Conservation (phyloP, 495 filamentous ascomycete genomes). For the Talaromyces ruber region DNA sequence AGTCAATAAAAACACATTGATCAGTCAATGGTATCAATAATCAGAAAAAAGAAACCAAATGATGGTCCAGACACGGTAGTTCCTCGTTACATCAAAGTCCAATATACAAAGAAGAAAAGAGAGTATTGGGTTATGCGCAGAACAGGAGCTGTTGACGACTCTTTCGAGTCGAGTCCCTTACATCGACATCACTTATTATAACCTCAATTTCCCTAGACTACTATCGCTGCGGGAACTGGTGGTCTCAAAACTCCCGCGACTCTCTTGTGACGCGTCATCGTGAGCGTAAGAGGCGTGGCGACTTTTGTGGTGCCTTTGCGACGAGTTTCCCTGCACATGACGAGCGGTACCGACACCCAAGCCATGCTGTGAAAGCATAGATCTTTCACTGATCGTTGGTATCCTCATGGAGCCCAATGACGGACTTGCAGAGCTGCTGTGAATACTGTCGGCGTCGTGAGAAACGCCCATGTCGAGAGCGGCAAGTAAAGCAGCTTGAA, state of each 20-base stretch:
- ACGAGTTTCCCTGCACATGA: background rate
- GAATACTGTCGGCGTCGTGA: background rate
- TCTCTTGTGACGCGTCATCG: background rate
- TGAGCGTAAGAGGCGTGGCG: background rate
- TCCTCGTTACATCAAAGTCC: background rate
- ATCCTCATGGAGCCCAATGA: background rate
- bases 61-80: background rate
- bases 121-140: background rate
- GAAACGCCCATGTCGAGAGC: slow-evolving; percentile 20
- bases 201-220: background rate
- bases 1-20: background rate
- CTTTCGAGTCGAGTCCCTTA: background rate
- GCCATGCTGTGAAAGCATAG: background rate
- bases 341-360: background rate
- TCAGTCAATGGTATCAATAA: slow-evolving; percentile 1
- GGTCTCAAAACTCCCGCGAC: slow-evolving; percentile 4
- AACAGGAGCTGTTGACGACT: background rate
- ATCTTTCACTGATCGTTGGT: slow-evolving; percentile 3
- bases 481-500: slow-evolving; percentile 35
- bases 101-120: background rate
- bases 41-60: background rate
- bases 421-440: slow-evolving; percentile 1
- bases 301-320: background rate
- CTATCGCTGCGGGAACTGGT: slow-evolving; percentile 1
- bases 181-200: background rate